A percentile compares a stretch with the other conserved stretches of the same genome.
Conservation (phyloP, 345 rosid species). For the Citrus medica region DNA sequence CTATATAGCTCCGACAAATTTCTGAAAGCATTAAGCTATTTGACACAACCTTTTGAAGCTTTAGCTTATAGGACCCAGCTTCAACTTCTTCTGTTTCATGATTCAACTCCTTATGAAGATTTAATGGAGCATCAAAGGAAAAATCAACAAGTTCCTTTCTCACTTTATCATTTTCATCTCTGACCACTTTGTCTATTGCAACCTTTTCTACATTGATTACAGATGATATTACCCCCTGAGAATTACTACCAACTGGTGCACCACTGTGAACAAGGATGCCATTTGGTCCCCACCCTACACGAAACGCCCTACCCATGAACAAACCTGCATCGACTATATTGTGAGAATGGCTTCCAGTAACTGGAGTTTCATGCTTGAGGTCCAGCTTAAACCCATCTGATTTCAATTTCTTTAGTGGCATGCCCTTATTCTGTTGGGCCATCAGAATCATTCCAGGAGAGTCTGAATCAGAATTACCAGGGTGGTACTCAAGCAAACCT, state of each 20-base stretch:
- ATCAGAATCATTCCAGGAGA: constrained; percentile 60
- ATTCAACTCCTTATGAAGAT: constrained; percentile 60
- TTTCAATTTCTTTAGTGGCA: constrained; percentile 47
- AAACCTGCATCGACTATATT: constrained; percentile 91
- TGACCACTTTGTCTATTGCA: constrained; percentile 78
- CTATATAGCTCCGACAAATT: constrained; percentile 74
- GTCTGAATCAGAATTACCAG: constrained; percentile 43
- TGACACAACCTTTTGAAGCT: constrained; percentile 63
- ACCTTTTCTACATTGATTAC: constrained; percentile 72
- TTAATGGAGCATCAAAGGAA: constrained; percentile 75
- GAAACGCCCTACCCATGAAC: constrained; percentile 96
- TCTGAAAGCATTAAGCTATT: constrained; percentile 64
- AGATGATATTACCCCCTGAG: constrained; percentile 63
- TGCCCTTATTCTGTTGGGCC: constrained; percentile 67
- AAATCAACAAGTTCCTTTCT: constrained; percentile 67
- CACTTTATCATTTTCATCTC: constrained; percentile 62
- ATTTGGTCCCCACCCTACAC: constrained; percentile 99
- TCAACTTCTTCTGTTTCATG: constrained; percentile 58
- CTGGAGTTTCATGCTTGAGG: constrained; percentile 58
- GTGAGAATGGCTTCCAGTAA: constrained; percentile 61
- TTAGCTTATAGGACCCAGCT: constrained; percentile 66
- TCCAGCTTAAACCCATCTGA: constrained; percentile 77
- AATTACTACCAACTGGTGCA: constrained; percentile 44
- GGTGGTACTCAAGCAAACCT: constrained; percentile 76
- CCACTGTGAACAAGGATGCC: constrained; percentile 91